Conservation (phyloP, 148 eudicot genomes). For the Vaccinium macrocarpon region DNA sequence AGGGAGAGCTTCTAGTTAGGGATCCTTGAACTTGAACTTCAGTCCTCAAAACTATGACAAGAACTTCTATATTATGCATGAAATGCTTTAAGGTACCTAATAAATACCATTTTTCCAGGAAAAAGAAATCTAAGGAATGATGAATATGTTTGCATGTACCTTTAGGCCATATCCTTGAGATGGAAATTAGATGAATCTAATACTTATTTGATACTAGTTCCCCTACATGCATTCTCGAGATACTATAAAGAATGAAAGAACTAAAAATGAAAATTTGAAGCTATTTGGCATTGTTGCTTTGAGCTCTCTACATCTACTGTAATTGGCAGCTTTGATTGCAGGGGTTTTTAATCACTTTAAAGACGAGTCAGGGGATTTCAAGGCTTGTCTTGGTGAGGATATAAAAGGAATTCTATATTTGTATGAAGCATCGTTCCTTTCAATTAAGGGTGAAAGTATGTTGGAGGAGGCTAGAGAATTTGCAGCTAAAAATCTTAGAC, state of each 20-base stretch:
- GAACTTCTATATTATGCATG: background rate
- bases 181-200: too few species aligned
- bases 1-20: too few species aligned
- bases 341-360: constrained; percentile 17
- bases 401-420: constrained; percentile 10
- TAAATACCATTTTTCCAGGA: background rate
- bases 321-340: background rate
- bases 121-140: background rate
- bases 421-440: constrained; percentile 24
- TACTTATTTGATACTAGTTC: too few species aligned
- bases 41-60: background rate
- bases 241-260: background rate
- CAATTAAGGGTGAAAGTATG: constrained; percentile 9
- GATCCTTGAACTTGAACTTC: too few species aligned
- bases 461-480: constrained; percentile 23
- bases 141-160: background rate
- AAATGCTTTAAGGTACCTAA: background rate
- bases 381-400: constrained; percentile 4
- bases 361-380: constrained; percentile 13
- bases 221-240: too few species aligned
- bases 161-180: too few species aligned
- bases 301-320: background rate
- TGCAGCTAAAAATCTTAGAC: constrained; percentile 11
- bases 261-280: background rate
- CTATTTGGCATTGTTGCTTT: background rate